Evolutionary conservation across 2,329 filamentous ascomycete species (phyloP).

Genomic region (Aplosporella prunicola): DNA sequence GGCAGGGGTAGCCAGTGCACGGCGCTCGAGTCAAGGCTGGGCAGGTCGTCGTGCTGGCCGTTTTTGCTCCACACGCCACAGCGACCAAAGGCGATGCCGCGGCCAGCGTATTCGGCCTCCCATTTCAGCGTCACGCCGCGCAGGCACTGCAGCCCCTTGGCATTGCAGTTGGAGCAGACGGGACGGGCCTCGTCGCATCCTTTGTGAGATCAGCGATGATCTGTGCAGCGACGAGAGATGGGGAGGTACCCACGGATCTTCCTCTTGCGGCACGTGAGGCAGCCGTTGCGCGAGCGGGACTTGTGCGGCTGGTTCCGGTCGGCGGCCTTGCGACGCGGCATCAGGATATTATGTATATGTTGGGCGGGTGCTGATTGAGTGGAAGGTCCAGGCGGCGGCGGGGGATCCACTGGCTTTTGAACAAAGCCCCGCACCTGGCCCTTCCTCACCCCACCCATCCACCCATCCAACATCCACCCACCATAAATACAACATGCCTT

Average conservation of each 20-base stretch:
- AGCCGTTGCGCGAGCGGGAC: constrained; percentile 30
- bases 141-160: constrained; percentile 27
- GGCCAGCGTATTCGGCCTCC: constrained; percentile 31
- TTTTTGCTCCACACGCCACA: constrained; percentile 31
- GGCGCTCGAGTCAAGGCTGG: constrained; percentile 6
- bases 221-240: background rate
- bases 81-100: constrained; percentile 35
- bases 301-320: constrained; percentile 12
- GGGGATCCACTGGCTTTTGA: no score
- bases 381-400: constrained; percentile 11
- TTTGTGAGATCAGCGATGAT: no score
- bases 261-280: constrained; percentile 31
- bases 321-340: constrained; percentile 14
- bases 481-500: background rate
- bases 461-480: background rate
- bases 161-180: constrained; percentile 27
- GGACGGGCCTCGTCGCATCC: constrained; percentile 33
- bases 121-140: constrained; percentile 20
- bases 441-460: background rate
- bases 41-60: constrained; percentile 10
- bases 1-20: constrained; percentile 15
- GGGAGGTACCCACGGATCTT: constrained; percentile 19
- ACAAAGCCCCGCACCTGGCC: background rate
- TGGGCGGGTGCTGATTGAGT: constrained; percentile 1
- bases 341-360: constrained; percentile 1